These are phyloP conservation scores for Trichosporon inkin DNA, from an alignment of 1,284 basidiomycete species.

Conservation along the genomic window DNA sequence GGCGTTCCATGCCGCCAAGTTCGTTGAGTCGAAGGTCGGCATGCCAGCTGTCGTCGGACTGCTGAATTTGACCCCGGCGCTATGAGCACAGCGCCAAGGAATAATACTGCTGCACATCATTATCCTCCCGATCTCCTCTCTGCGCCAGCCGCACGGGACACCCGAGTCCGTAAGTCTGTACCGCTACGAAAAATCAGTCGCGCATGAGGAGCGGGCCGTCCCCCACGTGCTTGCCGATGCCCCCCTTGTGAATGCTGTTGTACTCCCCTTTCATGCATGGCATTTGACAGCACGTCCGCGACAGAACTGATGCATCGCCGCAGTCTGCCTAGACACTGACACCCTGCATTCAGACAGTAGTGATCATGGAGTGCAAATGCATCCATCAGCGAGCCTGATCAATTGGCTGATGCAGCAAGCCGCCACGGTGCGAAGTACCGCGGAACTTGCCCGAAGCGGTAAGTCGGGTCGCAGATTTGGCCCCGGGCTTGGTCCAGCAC, in stretches of 20 bases:
- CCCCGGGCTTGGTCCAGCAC: background rate
- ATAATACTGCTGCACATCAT: too few relatives aligned
- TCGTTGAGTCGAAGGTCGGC: constrained; percentile 28
- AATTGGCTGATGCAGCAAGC: too few relatives aligned
- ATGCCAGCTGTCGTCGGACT: constrained; percentile 30
- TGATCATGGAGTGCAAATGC: too few relatives aligned
- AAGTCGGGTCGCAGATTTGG: constrained; percentile 3
- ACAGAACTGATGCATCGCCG: background rate
- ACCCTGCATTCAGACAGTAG: too few relatives aligned
- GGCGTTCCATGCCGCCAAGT: constrained; percentile 30
- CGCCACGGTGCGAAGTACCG: constrained; percentile 10
- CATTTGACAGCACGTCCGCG: background rate
- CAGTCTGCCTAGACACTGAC: background rate
- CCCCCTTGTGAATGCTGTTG: background rate
- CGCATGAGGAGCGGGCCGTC: background rate
- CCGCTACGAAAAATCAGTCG: background rate
- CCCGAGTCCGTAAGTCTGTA: too few relatives aligned
- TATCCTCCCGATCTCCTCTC: too few relatives aligned
- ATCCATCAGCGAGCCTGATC: too few relatives aligned
- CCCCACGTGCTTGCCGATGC: too few relatives aligned
- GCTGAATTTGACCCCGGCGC: constrained; percentile 15
- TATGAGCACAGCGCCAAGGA: background rate
- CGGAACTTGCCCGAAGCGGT: constrained; percentile 6
- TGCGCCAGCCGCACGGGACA: too few relatives aligned
- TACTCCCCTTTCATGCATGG: background rate